Percentiles rank a stretch among this genome's conserved stretches.
phyloP scores from a whole-genome alignment of 192 early-diverging fungal species.

The Umbelopsis sp. region DNA sequence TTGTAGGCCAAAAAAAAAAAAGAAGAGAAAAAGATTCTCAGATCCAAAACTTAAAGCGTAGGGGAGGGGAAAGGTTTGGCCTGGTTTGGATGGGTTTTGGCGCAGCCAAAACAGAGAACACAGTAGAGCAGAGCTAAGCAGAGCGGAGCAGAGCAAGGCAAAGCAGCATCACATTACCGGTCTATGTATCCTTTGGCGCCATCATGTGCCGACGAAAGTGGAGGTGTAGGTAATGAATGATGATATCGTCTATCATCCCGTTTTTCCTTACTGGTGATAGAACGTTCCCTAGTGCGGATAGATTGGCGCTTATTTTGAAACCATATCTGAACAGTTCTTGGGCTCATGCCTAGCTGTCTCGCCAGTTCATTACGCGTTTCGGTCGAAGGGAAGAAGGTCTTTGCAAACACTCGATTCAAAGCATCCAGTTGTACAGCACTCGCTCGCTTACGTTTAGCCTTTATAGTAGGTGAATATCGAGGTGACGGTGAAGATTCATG shows the following conservation, averaged over 20 bases:
- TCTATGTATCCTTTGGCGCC: constrained; percentile 10
- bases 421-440: constrained; percentile 62
- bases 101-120: not conserved
- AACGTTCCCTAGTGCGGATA: constrained; percentile 20
- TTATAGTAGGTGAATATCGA: constrained; percentile 17
- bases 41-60: not conserved
- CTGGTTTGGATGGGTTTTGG: not conserved
- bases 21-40: not conserved
- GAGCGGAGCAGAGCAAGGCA: not conserved
- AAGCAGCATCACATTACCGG: not conserved
- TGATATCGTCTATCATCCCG: constrained; percentile 3
- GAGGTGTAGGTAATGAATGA: constrained; percentile 16
- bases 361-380: constrained; percentile 73
- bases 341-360: constrained; percentile 74
- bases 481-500: not conserved
- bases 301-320: constrained; percentile 89
- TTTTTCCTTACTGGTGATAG: not conserved
- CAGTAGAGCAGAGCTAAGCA: not conserved
- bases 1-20: no score
- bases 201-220: not conserved
- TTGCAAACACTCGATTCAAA: constrained; percentile 58
- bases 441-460: constrained; percentile 43
- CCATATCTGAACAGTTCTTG: constrained; percentile 89
- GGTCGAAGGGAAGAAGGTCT: constrained; percentile 74
- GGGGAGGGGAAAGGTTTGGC: not conserved